phyloP scores from a whole-genome alignment of 208 protist species.

The Leishmania tropica region DNA sequence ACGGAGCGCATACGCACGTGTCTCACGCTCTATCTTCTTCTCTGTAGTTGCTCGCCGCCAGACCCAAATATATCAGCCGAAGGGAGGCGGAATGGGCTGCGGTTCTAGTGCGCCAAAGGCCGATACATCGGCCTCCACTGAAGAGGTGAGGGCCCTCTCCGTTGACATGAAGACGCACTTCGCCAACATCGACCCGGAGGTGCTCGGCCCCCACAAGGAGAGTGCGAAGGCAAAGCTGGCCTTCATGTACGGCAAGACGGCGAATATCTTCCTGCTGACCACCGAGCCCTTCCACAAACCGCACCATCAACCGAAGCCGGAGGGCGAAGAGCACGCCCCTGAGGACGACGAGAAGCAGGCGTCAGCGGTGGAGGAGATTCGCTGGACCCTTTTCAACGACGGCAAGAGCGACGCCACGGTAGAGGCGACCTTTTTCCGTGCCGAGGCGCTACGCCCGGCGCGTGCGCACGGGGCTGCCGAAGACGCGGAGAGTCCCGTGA shows the following conservation, averaged over 20 bases:
- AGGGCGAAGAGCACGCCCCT: not conserved
- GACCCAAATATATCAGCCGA: not conserved
- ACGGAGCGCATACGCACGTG: not conserved
- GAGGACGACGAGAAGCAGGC: slow-evolving; percentile 1
- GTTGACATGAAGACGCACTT: slow-evolving; percentile 26
- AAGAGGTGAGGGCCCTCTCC: slow-evolving; percentile 13
- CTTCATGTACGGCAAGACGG: slow-evolving; percentile 22
- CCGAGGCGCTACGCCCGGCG: slow-evolving; percentile 16
- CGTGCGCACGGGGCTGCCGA: slow-evolving; percentile 6
- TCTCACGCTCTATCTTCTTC: not conserved
- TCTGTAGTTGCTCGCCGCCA: not conserved
- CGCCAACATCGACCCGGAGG: slow-evolving; percentile 17
- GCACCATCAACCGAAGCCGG: not conserved
- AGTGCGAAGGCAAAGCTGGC: slow-evolving; percentile 14
- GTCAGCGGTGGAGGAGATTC: slow-evolving; percentile 17
- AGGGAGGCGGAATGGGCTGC: slow-evolving; percentile 22
- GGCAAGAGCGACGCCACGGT: slow-evolving; percentile 40
- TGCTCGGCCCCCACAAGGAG: slow-evolving; percentile 33
- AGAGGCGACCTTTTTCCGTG: slow-evolving; percentile 45
- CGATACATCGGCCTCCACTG: not conserved
- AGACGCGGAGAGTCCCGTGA: not conserved
- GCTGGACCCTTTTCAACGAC: slow-evolving; percentile 51
- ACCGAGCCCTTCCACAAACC: slow-evolving; percentile 22
- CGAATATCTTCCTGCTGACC: slow-evolving; percentile 30
- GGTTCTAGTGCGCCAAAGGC: slow-evolving; percentile 14